These are phyloP conservation scores for Trametes cingulata DNA, from an alignment of 768 basidiomycete genomes.

Conservation along the genomic window DNA sequence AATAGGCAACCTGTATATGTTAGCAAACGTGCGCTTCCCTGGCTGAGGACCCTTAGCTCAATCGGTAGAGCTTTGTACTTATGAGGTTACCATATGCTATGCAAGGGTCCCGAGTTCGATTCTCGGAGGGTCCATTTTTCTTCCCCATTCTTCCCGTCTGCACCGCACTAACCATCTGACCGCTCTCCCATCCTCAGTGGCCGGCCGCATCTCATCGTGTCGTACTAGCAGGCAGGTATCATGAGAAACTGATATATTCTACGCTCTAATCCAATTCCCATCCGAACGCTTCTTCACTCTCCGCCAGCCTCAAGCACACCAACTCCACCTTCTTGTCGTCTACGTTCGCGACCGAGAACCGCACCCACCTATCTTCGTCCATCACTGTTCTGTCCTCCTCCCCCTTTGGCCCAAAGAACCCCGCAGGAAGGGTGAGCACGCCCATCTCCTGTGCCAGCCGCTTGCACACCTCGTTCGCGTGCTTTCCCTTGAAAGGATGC, in stretches of 20 bases:
- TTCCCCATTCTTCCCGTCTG: neutral
- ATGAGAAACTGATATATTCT: no score
- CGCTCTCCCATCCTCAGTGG: no score
- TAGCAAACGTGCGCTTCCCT: neutral
- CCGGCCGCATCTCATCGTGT: no score
- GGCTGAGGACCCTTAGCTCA: constrained; percentile 52
- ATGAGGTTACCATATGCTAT: constrained; percentile 51
- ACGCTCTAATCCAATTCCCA: constrained; percentile 39
- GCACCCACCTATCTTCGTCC: constrained; percentile 63
- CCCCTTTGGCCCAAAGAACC: constrained; percentile 50
- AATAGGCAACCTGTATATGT: neutral
- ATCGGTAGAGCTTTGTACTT: constrained; percentile 66
- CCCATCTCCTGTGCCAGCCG: constrained; percentile 63
- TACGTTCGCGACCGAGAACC: constrained; percentile 84
- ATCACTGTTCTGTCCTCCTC: constrained; percentile 30
- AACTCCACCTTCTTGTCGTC: constrained; percentile 55
- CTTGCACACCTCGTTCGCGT: constrained; percentile 55
- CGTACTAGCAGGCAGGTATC: no score
- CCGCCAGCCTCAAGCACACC: constrained; percentile 53
- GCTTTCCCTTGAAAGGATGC: constrained; percentile 54
- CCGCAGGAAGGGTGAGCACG: constrained; percentile 64
- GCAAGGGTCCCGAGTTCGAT: constrained; percentile 67
- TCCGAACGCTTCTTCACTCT: constrained; percentile 39
- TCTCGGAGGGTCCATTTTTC: constrained; percentile 55
- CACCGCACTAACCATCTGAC: neutral